These are phyloP conservation scores for Lentinula boryana DNA, from an alignment of 768 basidiomycete genomes.

Conservation along the genomic window DNA sequence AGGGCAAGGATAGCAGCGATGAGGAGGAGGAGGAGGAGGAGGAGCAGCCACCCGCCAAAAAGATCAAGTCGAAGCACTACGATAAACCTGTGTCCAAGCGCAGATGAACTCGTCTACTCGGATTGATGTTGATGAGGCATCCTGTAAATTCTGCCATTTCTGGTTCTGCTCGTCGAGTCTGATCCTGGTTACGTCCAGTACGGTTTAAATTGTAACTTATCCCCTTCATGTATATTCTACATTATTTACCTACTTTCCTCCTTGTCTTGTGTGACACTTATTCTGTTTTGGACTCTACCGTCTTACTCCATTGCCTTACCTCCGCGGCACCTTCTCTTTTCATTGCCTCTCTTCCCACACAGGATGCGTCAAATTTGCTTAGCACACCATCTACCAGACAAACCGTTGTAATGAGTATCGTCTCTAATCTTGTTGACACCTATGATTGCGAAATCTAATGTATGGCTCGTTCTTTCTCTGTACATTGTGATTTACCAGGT, in stretches of 20 bases:
- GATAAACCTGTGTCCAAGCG: constrained; percentile 1
- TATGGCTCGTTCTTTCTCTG: no score
- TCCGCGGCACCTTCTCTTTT: no score
- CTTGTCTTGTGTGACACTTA: neutral
- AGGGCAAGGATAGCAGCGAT: neutral
- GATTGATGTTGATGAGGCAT: neutral
- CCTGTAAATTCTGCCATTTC: neutral
- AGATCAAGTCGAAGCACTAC: neutral
- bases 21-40: neutral
- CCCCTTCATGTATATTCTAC: neutral
- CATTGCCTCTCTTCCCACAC: no score
- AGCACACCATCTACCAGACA: no score
- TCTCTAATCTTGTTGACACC: no score
- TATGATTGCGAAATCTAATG: no score
- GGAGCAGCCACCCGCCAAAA: constrained; percentile 5
- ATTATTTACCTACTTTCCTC: neutral
- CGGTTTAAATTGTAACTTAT: neutral
- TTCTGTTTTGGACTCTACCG: neutral
- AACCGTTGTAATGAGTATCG: no score
- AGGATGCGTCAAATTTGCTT: no score
- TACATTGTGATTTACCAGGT: no score
- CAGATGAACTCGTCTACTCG: neutral
- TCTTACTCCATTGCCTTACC: neutral
- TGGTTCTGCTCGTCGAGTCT: neutral
- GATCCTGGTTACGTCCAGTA: no score